Evolutionary conservation across 2,329 filamentous ascomycete species (phyloP).

Genomic region (Spiromastix sp.): DNA sequence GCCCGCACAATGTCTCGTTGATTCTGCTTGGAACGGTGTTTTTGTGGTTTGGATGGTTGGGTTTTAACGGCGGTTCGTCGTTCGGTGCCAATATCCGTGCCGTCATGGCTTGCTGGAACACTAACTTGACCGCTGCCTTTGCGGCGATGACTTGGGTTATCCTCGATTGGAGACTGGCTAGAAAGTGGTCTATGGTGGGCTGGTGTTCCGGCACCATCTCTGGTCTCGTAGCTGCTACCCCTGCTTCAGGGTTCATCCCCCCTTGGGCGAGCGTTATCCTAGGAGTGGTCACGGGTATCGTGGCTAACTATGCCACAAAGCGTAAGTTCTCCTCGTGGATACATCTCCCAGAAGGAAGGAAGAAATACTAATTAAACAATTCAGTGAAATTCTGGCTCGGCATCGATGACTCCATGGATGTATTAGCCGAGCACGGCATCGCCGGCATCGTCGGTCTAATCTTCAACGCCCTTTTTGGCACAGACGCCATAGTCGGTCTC

Average conservation of each 20-base stretch:
- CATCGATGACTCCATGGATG: constrained; percentile 79
- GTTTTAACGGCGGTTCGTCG: constrained; percentile 93
- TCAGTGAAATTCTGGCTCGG: constrained; percentile 63
- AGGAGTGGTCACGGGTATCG: constrained; percentile 52
- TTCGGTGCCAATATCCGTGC: constrained; percentile 92
- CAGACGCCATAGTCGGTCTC: constrained; percentile 62
- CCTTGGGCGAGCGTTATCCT: constrained; percentile 54
- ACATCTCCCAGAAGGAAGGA: constrained; percentile 13
- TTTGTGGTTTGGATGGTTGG: constrained; percentile 98
- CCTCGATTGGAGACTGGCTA: constrained; percentile 86
- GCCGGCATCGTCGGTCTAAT: constrained; percentile 74
- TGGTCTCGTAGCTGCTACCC: constrained; percentile 78
- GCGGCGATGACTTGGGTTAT: constrained; percentile 88
- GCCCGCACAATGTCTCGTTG: constrained; percentile 94
- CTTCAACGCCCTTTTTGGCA: constrained; percentile 66
- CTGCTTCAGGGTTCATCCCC: constrained; percentile 68
- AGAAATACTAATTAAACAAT: constrained; percentile 7
- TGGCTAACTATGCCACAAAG: constrained; percentile 81
- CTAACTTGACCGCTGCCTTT: constrained; percentile 85
- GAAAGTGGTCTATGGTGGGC: constrained; percentile 90
- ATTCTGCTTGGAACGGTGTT: constrained; percentile 92
- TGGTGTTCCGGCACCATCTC: constrained; percentile 87
- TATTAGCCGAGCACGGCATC: constrained; percentile 81
- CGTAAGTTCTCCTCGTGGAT: constrained; percentile 48
- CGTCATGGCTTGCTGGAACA: constrained; percentile 97